Base-by-base conservation (phyloP, 1,139 yeast genomes). In the Candida frijolesensis region DNA sequence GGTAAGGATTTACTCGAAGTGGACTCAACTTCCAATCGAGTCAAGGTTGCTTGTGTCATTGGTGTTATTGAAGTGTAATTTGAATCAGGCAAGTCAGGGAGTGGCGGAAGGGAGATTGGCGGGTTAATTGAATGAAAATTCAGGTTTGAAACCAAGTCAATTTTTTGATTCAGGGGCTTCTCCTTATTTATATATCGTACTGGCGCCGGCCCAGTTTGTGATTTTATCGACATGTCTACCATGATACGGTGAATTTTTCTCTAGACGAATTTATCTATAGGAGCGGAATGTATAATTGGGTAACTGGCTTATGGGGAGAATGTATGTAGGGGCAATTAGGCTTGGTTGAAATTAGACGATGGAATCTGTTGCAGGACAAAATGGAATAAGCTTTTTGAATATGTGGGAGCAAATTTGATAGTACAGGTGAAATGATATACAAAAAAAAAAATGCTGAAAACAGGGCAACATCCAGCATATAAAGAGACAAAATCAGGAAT, bases 1-100 rank as follows among this genome's bases (percentile, higher is more conserved):
- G 71, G 72, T 3, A 68, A 47, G 2, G 73, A 69, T 11, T 68
- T 60, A 19, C 68, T 60, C 1, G 76, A 70, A 4, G 64, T 59
- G 9, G 73, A 61, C 56, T 67, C 71, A n/a, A 69, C 67, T 52
- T 70, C 74, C 38, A 69, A 56, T 41, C 65, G 54, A 45, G 57
- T 56, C 45, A 64, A 53, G 8, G 63, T 34, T 14, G 49, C 49
- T 42, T 44, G 54, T 16, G 52, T 40, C 54, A 51, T 47, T 19
- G 41, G 25, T 14, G 33, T 32, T 39, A 48, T 3, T 44, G 34
- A 25, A 33, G 12, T 22, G 16, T 16, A 8, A 35, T 34, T 40
- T 6, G 35, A 16, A 10, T 14, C 30, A 40, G 42, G 42, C 42
- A 37, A 27, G 4, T 39, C 25, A 8, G 44, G 33, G 3, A 46